These are phyloP conservation scores for Alternaria viburni DNA, from an alignment of 2,329 filamentous ascomycete species.

Conservation along the genomic window DNA sequence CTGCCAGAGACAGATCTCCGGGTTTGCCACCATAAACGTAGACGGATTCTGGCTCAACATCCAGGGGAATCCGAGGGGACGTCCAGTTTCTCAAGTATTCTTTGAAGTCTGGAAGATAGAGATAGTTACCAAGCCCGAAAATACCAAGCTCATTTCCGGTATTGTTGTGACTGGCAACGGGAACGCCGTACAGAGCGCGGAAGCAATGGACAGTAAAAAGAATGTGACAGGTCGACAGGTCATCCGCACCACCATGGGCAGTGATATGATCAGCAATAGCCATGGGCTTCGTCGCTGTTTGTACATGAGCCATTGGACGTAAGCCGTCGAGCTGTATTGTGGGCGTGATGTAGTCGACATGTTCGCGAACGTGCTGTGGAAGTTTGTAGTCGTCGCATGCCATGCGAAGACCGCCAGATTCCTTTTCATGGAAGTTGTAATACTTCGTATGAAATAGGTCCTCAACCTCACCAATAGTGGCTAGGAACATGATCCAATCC, in stretches of 20 bases:
- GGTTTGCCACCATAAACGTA: slow-evolving; percentile 42
- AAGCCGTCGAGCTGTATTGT: slow-evolving; percentile 22
- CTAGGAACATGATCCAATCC: slow-evolving; percentile 21
- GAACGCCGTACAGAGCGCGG: slow-evolving; percentile 27
- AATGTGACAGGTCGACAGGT: slow-evolving; percentile 13
- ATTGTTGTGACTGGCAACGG: slow-evolving; percentile 22
- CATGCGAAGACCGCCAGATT: slow-evolving; percentile 17
- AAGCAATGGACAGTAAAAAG: slow-evolving; percentile 23
- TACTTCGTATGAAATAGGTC: slow-evolving; percentile 21
- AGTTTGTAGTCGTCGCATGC: slow-evolving; percentile 25
- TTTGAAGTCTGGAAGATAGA: slow-evolving; percentile 54
- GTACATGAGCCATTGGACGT: slow-evolving; percentile 14
- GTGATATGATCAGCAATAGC: slow-evolving; percentile 9
- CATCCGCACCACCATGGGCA: background rate
- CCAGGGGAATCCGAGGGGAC: slow-evolving; percentile 19
- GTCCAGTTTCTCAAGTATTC: slow-evolving; percentile 50
- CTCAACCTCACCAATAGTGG: slow-evolving; percentile 18
- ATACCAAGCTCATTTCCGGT: slow-evolving; percentile 36
- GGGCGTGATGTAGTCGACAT: slow-evolving; percentile 27
- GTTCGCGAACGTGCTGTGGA: slow-evolving; percentile 15
- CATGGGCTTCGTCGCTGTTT: background rate
- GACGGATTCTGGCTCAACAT: slow-evolving; percentile 32
- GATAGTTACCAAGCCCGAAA: slow-evolving; percentile 54
- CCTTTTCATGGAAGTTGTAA: slow-evolving; percentile 20
- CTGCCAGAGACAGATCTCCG: slow-evolving; percentile 53